Percentiles rank a stretch among this genome's conserved stretches.
These are phyloP conservation scores for Hypsizygus marmoreus DNA, from an alignment of 768 basidiomycete genomes.

Conservation along the genomic window DNA sequence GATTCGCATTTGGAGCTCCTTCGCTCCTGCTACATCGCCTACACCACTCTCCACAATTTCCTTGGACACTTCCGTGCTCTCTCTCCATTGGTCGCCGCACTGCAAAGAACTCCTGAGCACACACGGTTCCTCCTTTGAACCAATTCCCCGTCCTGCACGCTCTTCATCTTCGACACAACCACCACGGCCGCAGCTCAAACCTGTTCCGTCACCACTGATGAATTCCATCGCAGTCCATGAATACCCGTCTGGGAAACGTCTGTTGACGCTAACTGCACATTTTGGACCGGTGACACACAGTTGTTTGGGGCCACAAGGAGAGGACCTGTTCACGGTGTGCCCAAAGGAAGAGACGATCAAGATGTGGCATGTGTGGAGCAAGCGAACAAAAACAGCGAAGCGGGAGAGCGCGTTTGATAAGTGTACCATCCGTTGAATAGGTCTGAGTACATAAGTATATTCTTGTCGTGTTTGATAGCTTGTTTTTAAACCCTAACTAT, in stretches of 20 bases:
- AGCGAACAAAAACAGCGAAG: constrained; percentile 30
- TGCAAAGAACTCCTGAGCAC: constrained; percentile 88
- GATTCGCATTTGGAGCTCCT: constrained; percentile 68
- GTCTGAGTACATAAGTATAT: neutral
- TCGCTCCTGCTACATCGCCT: constrained; percentile 31
- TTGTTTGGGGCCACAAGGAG: constrained; percentile 64
- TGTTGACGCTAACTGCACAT: constrained; percentile 63
- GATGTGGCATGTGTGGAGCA: constrained; percentile 73
- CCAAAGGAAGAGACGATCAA: constrained; percentile 69
- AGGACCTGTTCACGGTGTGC: constrained; percentile 63
- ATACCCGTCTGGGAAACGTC: constrained; percentile 61
- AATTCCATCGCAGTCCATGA: constrained; percentile 72
- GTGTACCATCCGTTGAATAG: constrained; percentile 43
- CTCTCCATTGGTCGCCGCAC: constrained; percentile 81
- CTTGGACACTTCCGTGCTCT: constrained; percentile 71
- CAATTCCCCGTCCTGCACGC: constrained; percentile 43
- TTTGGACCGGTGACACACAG: constrained; percentile 56
- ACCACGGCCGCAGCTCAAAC: constrained; percentile 51
- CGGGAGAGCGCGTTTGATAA: constrained; percentile 47
- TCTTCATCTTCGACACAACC: constrained; percentile 1
- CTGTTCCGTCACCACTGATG: constrained; percentile 54
- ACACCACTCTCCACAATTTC: constrained; percentile 61
- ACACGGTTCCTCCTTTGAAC: constrained; percentile 66
- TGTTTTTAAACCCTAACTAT: too few species aligned
- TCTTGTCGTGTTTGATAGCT: too few species aligned